Percentiles rank a stretch among this genome's conserved stretches.
Conservation (phyloP, 257 asterid species). For the Apocynum venetum region DNA sequence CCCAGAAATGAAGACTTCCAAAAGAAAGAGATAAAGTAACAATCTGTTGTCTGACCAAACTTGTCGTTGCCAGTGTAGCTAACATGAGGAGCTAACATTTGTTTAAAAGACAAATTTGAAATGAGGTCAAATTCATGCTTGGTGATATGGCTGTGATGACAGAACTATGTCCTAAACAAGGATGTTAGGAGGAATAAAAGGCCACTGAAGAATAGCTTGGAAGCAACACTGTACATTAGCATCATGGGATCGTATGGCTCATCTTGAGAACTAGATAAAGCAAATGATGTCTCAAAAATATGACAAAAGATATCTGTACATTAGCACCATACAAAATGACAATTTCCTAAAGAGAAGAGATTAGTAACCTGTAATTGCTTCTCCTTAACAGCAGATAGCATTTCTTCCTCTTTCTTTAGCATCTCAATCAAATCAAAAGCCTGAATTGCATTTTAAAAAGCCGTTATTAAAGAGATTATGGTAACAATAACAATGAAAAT, state of each 20-base stretch:
- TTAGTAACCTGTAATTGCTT: conserved; percentile 66
- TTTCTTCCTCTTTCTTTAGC: conserved; percentile 93
- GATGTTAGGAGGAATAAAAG: background rate
- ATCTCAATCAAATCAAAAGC: conserved; percentile 91
- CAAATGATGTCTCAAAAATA: background rate
- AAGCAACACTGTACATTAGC: background rate
- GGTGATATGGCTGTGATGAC: background rate
- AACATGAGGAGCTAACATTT: background rate
- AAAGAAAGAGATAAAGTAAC: background rate
- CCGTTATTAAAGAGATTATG: conserved; percentile 11
- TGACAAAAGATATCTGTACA: background rate
- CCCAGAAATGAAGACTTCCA: background rate
- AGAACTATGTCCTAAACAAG: background rate
- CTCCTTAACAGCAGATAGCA: conserved; percentile 71
- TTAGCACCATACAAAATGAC: background rate
- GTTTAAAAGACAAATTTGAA: background rate
- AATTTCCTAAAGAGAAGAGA: conserved; percentile 7
- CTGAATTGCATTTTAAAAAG: conserved; percentile 30
- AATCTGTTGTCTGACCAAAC: background rate
- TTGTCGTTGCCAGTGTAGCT: background rate
- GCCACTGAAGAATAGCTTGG: background rate
- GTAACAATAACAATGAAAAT: conserved; percentile 2
- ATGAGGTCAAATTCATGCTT: background rate
- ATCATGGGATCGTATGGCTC: no score
- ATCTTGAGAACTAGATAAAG: background rate